Evolutionary conservation across 306 rosid genomes (phyloP).

Genomic region (Dalbergia oliveri): DNA sequence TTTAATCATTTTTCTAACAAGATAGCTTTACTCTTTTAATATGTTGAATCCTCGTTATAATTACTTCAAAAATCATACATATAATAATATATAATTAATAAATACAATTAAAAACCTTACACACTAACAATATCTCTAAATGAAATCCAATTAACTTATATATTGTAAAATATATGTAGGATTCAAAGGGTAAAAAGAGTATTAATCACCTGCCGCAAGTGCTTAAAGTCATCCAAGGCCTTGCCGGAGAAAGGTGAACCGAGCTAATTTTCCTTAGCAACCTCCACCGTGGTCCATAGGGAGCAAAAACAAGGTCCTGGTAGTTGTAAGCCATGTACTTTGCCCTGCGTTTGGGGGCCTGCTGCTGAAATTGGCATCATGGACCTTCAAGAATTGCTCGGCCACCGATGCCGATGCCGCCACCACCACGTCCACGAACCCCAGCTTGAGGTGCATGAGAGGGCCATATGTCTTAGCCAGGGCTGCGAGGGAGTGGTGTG

Average conservation of each 20-base stretch:
- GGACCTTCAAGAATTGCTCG: constrained; percentile 68
- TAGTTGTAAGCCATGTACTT: constrained; percentile 75
- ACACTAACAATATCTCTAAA: no score
- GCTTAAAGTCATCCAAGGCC: constrained; percentile 73
- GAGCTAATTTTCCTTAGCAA: constrained; percentile 77
- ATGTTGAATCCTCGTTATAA: no score
- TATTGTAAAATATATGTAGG: no score
- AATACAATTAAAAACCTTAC: no score
- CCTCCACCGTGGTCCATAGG: constrained; percentile 87
- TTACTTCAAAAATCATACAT: no score
- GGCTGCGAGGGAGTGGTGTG: constrained; percentile 77
- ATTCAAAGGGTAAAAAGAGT: background rate
- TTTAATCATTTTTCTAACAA: no score
- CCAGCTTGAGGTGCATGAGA: constrained; percentile 75
- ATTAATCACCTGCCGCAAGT: constrained; percentile 73
- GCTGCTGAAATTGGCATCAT: constrained; percentile 75
- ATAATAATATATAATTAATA: no score
- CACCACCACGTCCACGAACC: constrained; percentile 70
- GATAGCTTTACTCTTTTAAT: no score
- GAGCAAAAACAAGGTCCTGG: constrained; percentile 83
- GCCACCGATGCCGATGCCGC: constrained; percentile 85
- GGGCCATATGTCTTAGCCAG: constrained; percentile 74
- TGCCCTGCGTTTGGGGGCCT: constrained; percentile 86
- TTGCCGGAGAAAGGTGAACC: constrained; percentile 86
- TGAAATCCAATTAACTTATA: no score